Percentiles rank a stretch among this genome's conserved stretches.
phyloP scores from a whole-genome alignment of 352 stramenopile genomes.

The Saprolegnia parasitica region DNA sequence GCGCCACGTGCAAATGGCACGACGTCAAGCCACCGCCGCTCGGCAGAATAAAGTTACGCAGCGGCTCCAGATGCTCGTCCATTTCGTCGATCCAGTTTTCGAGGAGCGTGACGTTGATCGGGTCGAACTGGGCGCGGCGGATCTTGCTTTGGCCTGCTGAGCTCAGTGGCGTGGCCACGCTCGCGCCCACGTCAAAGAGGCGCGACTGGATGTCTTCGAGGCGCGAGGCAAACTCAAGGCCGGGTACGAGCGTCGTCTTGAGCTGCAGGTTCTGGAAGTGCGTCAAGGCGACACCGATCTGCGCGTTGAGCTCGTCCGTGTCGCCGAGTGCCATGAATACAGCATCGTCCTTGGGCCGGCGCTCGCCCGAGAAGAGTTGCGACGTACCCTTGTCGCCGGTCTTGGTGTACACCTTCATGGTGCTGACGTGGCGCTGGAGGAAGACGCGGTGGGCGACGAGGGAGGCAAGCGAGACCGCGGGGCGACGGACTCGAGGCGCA shows the following conservation, averaged over 20 bases:
- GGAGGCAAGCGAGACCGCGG: background rate
- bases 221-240: constrained; percentile 30
- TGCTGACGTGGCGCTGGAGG: background rate
- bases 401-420: constrained; percentile 90
- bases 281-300: constrained; percentile 62
- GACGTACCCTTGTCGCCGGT: constrained; percentile 90
- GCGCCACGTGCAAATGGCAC: constrained; percentile 82
- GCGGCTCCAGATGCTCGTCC: constrained; percentile 68
- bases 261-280: constrained; percentile 28
- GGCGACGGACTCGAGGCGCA: background rate
- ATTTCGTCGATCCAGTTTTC: constrained; percentile 87
- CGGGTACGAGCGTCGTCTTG: background rate
- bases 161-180: constrained; percentile 77
- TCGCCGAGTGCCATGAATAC: constrained; percentile 88
- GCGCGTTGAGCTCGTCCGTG: constrained; percentile 88
- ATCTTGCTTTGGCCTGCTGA: constrained; percentile 58
- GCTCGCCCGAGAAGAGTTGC: constrained; percentile 88
- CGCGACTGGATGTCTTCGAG: constrained; percentile 86
- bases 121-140: constrained; percentile 52
- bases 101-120: constrained; percentile 57
- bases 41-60: constrained; percentile 87
- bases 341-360: constrained; percentile 74
- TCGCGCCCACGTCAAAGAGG: constrained; percentile 87
- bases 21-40: constrained; percentile 66
- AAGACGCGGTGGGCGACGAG: background rate